Conservation (phyloP, 352 stramenopile species). For the Pythium vanterpoolii region DNA sequence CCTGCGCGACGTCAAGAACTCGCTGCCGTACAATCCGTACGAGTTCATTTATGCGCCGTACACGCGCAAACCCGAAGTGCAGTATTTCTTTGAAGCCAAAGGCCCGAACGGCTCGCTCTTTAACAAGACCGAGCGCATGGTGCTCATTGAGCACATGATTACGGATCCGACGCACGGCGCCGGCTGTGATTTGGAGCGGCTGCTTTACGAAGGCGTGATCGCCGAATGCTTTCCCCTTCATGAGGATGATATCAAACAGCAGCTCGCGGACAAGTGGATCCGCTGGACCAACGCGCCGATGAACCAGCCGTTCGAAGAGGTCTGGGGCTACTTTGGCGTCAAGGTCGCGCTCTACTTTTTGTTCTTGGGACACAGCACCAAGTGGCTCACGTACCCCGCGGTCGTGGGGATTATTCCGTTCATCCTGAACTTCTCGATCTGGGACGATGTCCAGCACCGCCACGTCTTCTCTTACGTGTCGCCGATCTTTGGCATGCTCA, state of each 20-base stretch:
- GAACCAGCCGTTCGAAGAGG: constrained; percentile 76
- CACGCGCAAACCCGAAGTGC: constrained; percentile 58
- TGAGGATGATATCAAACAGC: constrained; percentile 58
- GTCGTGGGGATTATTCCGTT: constrained; percentile 89
- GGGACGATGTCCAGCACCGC: constrained; percentile 35
- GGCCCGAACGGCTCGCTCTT: constrained; percentile 65
- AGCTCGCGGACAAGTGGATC: constrained; percentile 68
- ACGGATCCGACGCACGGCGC: constrained; percentile 64
- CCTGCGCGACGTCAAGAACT: constrained; percentile 76
- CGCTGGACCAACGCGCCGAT: constrained; percentile 63
- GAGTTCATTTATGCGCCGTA: constrained; percentile 87
- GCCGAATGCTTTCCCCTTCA: constrained; percentile 79
- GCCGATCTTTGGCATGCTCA: constrained; percentile 80
- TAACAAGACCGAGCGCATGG: constrained; percentile 68
- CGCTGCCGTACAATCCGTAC: constrained; percentile 72
- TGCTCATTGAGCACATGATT: constrained; percentile 84
- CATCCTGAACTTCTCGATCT: constrained; percentile 62
- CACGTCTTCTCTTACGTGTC: constrained; percentile 74
- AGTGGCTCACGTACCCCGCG: constrained; percentile 93
- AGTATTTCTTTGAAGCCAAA: constrained; percentile 69
- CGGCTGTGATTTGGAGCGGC: constrained; percentile 62
- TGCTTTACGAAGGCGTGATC: constrained; percentile 76
- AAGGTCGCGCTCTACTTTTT: constrained; percentile 98
- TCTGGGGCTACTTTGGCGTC: constrained; percentile 84
- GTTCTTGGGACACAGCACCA: constrained; percentile 95